These are phyloP conservation scores for Podaxis sp. DNA, from an alignment of 768 basidiomycete genomes.

Conservation along the genomic window DNA sequence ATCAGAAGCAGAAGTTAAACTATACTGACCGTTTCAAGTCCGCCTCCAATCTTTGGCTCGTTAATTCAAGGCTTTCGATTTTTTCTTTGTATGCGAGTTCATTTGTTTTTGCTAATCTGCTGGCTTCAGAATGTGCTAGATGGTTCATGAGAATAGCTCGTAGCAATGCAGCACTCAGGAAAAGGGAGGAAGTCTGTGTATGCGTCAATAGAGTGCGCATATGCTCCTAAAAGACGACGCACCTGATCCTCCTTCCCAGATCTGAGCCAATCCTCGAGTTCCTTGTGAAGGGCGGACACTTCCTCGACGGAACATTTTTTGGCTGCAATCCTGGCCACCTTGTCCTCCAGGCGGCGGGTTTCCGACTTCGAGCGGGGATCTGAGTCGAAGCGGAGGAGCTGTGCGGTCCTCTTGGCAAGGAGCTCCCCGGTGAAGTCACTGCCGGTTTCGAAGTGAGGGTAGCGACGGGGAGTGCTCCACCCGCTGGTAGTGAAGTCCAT, in stretches of 20 bases:
- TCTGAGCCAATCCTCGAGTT: conserved; percentile 75
- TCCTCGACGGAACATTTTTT: conserved; percentile 90
- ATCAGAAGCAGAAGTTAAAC: conserved; percentile 15
- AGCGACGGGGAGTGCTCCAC: conserved; percentile 65
- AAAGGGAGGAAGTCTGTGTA: conserved; percentile 61
- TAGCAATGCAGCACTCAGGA: conserved; percentile 75
- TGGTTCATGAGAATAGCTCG: conserved; percentile 85
- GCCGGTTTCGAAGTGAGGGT: conserved; percentile 52
- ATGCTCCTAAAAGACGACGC: conserved; percentile 30
- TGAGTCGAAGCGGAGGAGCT: conserved; percentile 47
- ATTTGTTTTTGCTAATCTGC: conserved; percentile 60
- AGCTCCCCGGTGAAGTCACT: conserved; percentile 37
- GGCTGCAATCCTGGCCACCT: conserved; percentile 73
- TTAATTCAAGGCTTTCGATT: conserved; percentile 63
- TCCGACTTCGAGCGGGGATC: conserved; percentile 47
- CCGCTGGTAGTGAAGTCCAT: conserved; percentile 73
- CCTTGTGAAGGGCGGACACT: conserved; percentile 73
- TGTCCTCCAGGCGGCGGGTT: conserved; percentile 71
- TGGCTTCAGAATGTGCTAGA: conserved; percentile 75
- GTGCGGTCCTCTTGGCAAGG: conserved; percentile 47
- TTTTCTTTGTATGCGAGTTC: conserved; percentile 64
- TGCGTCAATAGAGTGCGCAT: conserved; percentile 18
- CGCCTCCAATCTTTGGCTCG: conserved; percentile 59
- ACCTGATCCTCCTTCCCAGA: conserved; percentile 71
- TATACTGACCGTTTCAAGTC: conserved; percentile 69